Evolutionary conservation across 352 stramenopile species (phyloP), one percentile per base, ranked within the genome.

Genomic region (Globisporangium spiculum): DNA sequence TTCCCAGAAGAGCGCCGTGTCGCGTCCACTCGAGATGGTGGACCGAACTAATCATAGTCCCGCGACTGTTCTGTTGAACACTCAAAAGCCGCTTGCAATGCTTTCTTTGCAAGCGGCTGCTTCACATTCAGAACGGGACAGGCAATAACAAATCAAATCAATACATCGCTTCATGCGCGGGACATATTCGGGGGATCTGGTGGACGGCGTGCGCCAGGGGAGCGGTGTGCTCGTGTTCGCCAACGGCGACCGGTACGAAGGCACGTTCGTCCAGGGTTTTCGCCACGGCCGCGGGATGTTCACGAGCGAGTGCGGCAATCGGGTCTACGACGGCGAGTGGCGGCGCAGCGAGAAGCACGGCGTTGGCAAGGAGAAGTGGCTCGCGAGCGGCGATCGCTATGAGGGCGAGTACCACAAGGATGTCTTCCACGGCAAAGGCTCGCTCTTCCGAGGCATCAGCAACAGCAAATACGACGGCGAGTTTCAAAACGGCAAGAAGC

Each of bases 251-350:
- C 71, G 67, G 38, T 93, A 90, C 66, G 79, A 86, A 27, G 84
- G 84, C n/a, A 72, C 75, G n/a, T 93, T 93, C 59, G 44, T 59
- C 1, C 66, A 84, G 30, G 84, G 84, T 4, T 91, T 89, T 38
- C 76, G 84, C 53, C 72, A 91, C 26, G 84, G 84, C 3, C 69
- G 63, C 34, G 84, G 84, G 3, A 38, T 81, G 16, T 89, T 90
- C 56, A 90, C 78, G 48, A 87, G 74, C 14, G 71, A 89, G 52
- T 76, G 77, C 18, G 78, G 78, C 18, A 79, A 63, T 0, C 71
- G 72, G 3, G 70, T 86, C 20, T 91, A 88, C 60, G 83, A 91
- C 0, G 84, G 84, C 8, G 72, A 89, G n/a, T 93, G 84, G 84
- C 30, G 48, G 12, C 75, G 79, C 22, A 84, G 84, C 32, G 71